Evolutionary conservation across 2,329 filamentous ascomycete genomes (phyloP).

Genomic region (Teratosphaeria zuluensis): DNA sequence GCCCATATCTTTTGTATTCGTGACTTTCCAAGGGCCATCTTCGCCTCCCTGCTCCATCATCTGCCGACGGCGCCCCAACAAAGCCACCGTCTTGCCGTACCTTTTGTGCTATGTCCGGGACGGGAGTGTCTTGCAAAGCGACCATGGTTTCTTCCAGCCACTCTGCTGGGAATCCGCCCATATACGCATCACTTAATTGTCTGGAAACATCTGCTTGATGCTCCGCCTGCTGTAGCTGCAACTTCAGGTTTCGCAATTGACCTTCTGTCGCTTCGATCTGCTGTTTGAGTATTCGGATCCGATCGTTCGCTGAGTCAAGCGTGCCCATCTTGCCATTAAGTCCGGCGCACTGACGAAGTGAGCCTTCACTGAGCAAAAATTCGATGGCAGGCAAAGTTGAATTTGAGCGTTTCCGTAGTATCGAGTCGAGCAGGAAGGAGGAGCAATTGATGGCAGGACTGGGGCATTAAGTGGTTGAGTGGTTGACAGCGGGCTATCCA

Average conservation of each 20-base stretch:
- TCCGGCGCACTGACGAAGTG: too few species aligned
- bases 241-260: slow-evolving; percentile 30
- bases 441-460: too few species aligned
- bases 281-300: slow-evolving; percentile 30
- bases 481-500: too few species aligned
- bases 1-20: slow-evolving; percentile 79
- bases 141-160: slow-evolving; percentile 33
- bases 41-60: background rate
- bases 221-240: slow-evolving; percentile 35
- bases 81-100: slow-evolving; percentile 12
- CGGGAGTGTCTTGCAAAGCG: slow-evolving; percentile 7
- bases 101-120: slow-evolving; percentile 9
- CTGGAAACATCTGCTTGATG: slow-evolving; percentile 17
- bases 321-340: background rate
- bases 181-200: slow-evolving; percentile 19
- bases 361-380: too few species aligned
- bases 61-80: background rate
- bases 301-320: slow-evolving; percentile 6
- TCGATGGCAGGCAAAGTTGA: too few species aligned
- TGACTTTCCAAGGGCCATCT: slow-evolving; percentile 60
- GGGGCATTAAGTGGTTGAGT: too few species aligned
- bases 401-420: too few species aligned
- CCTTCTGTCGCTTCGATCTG: slow-evolving; percentile 35
- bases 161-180: slow-evolving; percentile 33
- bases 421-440: too few species aligned